Evolutionary conservation across 1,284 basidiomycete genomes (phyloP), one percentile per base, ranked within the genome.

Genomic region (Naganishia liquefaciens): DNA sequence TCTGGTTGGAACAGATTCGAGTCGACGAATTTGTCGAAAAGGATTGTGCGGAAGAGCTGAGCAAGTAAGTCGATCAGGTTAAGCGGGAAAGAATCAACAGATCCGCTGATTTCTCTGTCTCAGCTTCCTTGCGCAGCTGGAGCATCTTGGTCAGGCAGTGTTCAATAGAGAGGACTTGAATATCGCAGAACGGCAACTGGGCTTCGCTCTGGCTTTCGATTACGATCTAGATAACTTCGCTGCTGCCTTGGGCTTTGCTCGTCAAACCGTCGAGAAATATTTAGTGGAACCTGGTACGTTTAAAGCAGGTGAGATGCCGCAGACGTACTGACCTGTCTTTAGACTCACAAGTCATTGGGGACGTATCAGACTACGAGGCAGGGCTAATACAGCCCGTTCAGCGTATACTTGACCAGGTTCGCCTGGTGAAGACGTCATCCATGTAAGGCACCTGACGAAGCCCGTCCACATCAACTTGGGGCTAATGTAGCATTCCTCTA

Each of bases 171-270:
- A 87, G 67, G 87, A 89, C n/a, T 84, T 87, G 53, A 93, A 95
- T 75, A 78, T 93, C 10, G 91, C 87, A 13, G 93, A 97, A 79
- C 85, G 88, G 30, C 91, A 95, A 76, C 81, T 93, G n/a, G 90
- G 90, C 5, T 87, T 89, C 72, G 85, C 88, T 1, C 79, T 87
- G 49, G 84, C 86, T 17, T 87, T 94, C 71, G 93, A 97, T 73
- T 84, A 87, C 68, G 93, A 97, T 77, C 82, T 97, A 9, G 93
- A 97, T 76, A 89, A 90, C 76, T 93, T 96, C 75, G 86, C 90
- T 28, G 92, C 91, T 9, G 91, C 92, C 1, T 85, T 95, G 58
- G 90, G 90, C 1, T 84, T 93, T 67, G 87, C 89, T 40, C 91
- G 92, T 80, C 92, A 92, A 5, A 87, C 88, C 5, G 84, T 96